phyloP scores from a whole-genome alignment of 352 stramenopile species.

The Globisporangium yorkense region DNA sequence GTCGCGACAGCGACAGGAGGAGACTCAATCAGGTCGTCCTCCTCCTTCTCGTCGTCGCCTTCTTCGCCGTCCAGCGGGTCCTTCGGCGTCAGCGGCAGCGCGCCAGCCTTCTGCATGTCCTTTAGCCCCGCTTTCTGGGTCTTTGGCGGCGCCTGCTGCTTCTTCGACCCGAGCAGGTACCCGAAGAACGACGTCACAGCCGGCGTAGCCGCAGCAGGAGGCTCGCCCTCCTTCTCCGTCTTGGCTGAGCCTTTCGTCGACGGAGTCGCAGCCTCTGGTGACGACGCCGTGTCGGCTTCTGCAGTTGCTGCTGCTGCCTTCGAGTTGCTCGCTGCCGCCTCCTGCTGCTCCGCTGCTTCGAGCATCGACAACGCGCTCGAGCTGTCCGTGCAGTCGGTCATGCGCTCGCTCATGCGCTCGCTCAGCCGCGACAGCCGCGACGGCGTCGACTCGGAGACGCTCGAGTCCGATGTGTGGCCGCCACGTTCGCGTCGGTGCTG shows the following conservation, averaged over 20 bases:
- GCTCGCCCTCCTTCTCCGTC: constrained; percentile 4
- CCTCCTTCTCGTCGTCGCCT: constrained; percentile 41
- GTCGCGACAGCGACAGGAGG: neutral
- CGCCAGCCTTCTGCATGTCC: constrained; percentile 6
- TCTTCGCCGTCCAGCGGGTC: constrained; percentile 37
- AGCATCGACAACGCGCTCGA: constrained; percentile 9
- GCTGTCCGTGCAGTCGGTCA: constrained; percentile 10
- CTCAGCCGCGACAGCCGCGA: neutral
- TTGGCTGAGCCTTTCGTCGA: neutral
- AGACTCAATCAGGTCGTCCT: neutral
- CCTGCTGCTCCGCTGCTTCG: neutral
- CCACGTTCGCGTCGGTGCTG: neutral
- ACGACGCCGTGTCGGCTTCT: neutral
- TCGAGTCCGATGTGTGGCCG: constrained; percentile 9
- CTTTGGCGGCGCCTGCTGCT: neutral
- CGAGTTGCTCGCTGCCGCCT: neutral
- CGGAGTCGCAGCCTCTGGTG: neutral
- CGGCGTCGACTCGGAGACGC: constrained; percentile 8
- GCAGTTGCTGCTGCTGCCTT: neutral
- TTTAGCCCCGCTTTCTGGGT: constrained; percentile 1
- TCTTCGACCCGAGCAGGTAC: constrained; percentile 8
- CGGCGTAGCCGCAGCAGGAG: neutral
- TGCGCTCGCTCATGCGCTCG: constrained; percentile 5
- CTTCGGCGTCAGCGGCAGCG: constrained; percentile 6
- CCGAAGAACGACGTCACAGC: constrained; percentile 7